These are phyloP conservation scores for Diaporthe caulivora DNA, from an alignment of 2,329 filamentous ascomycete species.

Conservation along the genomic window DNA sequence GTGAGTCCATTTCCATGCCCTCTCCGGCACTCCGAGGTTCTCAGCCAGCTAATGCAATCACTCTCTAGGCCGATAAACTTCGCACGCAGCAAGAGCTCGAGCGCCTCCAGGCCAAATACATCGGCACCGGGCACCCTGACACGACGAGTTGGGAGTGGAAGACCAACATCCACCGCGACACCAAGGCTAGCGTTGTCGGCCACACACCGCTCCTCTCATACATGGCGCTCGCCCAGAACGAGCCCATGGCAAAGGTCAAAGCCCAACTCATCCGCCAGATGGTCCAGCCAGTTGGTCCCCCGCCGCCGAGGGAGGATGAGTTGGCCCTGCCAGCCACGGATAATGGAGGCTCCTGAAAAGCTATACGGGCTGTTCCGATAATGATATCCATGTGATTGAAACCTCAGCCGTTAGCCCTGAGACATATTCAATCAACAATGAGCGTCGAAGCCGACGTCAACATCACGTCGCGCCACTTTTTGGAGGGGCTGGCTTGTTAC, in stretches of 20 bases:
- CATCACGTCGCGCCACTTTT: not conserved
- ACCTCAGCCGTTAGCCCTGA: not conserved
- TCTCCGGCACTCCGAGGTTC: not conserved
- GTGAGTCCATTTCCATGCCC: not conserved
- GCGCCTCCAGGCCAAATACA: constrained; percentile 92
- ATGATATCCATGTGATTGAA: not conserved
- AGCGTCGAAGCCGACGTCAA: not conserved
- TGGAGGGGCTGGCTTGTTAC: not conserved
- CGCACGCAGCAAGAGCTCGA: constrained; percentile 98
- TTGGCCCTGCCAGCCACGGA: constrained; percentile 28
- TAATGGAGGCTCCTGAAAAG: constrained; percentile 42
- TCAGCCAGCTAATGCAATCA: not conserved
- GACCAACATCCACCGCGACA: constrained; percentile 95
- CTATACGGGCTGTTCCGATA: not conserved
- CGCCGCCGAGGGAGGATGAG: constrained; percentile 67
- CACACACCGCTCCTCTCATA: constrained; percentile 91
- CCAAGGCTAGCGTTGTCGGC: constrained; percentile 87
- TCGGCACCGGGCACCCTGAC: constrained; percentile 96
- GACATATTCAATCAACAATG: not conserved
- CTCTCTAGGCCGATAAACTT: constrained; percentile 88
- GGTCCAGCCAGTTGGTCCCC: constrained; percentile 72
- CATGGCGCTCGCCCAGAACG: constrained; percentile 90
- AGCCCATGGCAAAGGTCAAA: constrained; percentile 83
- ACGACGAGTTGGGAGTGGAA: constrained; percentile 98
- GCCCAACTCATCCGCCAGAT: constrained; percentile 86